Evolutionary conservation across 2,329 filamentous ascomycete species (phyloP).

Genomic region (Arthrobotrys musiformis): DNA sequence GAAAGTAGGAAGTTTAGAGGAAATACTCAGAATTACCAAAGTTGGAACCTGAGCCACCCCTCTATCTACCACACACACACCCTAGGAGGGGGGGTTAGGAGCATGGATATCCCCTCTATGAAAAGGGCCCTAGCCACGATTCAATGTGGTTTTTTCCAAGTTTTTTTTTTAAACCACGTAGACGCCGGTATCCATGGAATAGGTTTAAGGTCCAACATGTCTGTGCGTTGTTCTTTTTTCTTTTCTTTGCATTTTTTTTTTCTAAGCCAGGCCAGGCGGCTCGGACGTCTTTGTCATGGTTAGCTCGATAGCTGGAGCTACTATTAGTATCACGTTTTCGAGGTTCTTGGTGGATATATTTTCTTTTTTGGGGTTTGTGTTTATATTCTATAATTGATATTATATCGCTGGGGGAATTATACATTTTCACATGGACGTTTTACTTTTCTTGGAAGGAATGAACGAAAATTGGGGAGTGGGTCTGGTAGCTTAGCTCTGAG

Average conservation of each 20-base stretch:
- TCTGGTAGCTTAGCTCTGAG: background rate
- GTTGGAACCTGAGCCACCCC: background rate
- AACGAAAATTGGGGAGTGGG: background rate
- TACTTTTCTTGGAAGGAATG: slow-evolving; percentile 12
- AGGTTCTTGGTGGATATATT: background rate
- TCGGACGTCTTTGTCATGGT: background rate
- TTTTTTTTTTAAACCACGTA: slow-evolving; percentile 21
- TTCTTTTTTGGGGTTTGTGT: too few relatives aligned
- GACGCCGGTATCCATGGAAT: background rate
- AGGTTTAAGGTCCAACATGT: background rate
- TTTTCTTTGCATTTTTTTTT: background rate
- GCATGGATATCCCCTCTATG: slow-evolving; percentile 6
- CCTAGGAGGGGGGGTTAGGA: background rate
- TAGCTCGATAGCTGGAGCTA: background rate
- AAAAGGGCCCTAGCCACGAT: slow-evolving; percentile 27
- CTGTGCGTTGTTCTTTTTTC: slow-evolving; percentile 7
- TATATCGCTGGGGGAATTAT: background rate
- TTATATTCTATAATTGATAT: too few relatives aligned
- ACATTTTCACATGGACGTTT: background rate
- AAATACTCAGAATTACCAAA: slow-evolving; percentile 12
- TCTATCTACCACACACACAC: slow-evolving; percentile 9
- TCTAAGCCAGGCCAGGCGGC: slow-evolving; percentile 24
- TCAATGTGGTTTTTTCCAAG: too few relatives aligned
- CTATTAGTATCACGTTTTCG: background rate
- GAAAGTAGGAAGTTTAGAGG: background rate